Conservation (phyloP, 2,329 filamentous ascomycete species). For the Ophiostoma himal-ulmi region DNA sequence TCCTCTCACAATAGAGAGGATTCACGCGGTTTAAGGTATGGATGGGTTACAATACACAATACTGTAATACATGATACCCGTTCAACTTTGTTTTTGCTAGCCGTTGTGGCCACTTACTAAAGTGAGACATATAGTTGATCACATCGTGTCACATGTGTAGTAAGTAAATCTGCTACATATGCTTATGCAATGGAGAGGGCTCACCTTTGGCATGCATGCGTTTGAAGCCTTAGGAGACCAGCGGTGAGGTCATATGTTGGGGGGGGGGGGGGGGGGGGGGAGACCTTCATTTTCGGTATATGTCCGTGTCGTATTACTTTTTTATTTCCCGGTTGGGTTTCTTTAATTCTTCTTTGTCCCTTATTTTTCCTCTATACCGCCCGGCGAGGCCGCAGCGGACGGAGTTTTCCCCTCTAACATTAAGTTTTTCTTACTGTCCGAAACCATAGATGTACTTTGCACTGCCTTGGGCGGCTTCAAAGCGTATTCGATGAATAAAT, state of each 20-base stretch:
- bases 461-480: no score
- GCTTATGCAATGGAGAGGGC: background rate
- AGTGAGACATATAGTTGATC: slow-evolving; percentile 9
- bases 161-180: background rate
- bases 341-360: background rate
- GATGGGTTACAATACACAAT: background rate
- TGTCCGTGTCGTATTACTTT: background rate
- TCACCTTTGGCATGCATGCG: background rate
- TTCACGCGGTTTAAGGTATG: background rate
- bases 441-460: no score
- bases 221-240: background rate
- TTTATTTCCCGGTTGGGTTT: background rate
- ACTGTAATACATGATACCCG: background rate
- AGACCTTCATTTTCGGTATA: background rate
- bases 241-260: slow-evolving; percentile 11
- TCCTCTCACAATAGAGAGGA: background rate
- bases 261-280: background rate
- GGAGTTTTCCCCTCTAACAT: no score
- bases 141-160: slow-evolving; percentile 13
- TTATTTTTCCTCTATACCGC: background rate
- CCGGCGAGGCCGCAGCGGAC: no score
- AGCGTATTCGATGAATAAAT: no score
- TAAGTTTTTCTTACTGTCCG: no score
- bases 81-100: background rate
- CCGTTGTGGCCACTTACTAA: background rate